Conservation (phyloP, 2,329 filamentous ascomycete species). For the Pestalotiopsis sp. region DNA sequence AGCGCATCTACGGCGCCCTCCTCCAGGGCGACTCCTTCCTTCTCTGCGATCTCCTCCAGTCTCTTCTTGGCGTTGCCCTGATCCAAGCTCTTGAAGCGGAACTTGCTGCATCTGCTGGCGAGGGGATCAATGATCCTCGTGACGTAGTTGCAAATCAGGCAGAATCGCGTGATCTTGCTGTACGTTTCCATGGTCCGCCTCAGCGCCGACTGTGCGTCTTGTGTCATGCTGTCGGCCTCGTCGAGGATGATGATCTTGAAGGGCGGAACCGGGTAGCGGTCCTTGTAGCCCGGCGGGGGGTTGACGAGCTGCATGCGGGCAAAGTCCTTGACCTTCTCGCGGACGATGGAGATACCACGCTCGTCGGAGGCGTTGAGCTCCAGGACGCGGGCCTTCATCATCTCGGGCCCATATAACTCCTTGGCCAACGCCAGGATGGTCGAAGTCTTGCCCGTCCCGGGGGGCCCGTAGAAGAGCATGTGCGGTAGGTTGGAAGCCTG, state of each 20-base stretch:
- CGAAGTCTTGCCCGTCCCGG: conserved; percentile 96
- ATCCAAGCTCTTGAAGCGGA: conserved; percentile 95
- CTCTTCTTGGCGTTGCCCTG: conserved; percentile 79
- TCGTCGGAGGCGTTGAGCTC: conserved; percentile 99
- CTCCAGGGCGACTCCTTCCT: conserved; percentile 77
- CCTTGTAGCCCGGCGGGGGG: conserved; percentile 68
- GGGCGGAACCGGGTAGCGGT: conserved; percentile 86
- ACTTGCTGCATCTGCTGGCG: conserved; percentile 92
- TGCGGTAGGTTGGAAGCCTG: conserved; percentile 96
- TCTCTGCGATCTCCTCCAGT: conserved; percentile 78
- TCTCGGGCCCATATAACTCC: conserved; percentile 93
- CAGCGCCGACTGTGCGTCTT: conserved; percentile 92
- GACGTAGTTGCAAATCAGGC: conserved; percentile 97
- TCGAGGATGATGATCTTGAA: conserved; percentile 99
- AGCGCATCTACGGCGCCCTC: conserved; percentile 81
- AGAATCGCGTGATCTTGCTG: conserved; percentile 94
- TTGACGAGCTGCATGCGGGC: conserved; percentile 92
- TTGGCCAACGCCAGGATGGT: conserved; percentile 97
- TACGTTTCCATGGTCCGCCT: conserved; percentile 98
- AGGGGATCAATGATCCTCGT: conserved; percentile 97
- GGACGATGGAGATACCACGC: conserved; percentile 94
- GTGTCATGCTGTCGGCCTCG: conserved; percentile 98
- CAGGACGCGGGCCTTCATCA: conserved; percentile 92
- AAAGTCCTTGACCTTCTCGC: conserved; percentile 98
- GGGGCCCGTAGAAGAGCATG: conserved; percentile 99